phyloP scores from a whole-genome alignment of 2,329 filamentous ascomycete genomes.

The Corynespora cassiicola region DNA sequence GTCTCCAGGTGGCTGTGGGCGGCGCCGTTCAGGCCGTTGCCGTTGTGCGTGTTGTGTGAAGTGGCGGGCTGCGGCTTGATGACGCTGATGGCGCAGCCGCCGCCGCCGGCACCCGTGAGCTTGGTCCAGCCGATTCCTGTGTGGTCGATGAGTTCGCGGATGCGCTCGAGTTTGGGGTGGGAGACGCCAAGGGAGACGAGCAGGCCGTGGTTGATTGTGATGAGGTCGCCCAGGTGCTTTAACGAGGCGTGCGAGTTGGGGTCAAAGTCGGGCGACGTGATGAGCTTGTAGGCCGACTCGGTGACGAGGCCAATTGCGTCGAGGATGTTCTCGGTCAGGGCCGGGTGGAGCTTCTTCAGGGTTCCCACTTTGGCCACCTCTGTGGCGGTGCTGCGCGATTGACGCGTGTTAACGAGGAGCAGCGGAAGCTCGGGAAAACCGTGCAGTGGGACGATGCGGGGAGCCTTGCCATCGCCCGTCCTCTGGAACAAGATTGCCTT shows the following conservation, averaged over 20 bases:
- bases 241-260: slow-evolving; percentile 68
- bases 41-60: slow-evolving; percentile 53
- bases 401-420: slow-evolving; percentile 86
- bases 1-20: slow-evolving; percentile 29
- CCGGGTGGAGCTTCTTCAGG: slow-evolving; percentile 74
- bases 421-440: slow-evolving; percentile 92
- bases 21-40: slow-evolving; percentile 24
- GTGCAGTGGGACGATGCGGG: slow-evolving; percentile 76
- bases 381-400: slow-evolving; percentile 81
- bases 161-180: slow-evolving; percentile 88
- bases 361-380: slow-evolving; percentile 87
- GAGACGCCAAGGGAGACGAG: slow-evolving; percentile 92
- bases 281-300: slow-evolving; percentile 61
- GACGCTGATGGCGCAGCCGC: slow-evolving; percentile 93
- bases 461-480: slow-evolving; percentile 77
- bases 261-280: slow-evolving; percentile 71
- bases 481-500: slow-evolving; percentile 93
- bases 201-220: slow-evolving; percentile 92
- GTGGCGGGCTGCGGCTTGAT: slow-evolving; percentile 67
- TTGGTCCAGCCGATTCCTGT: slow-evolving; percentile 96
- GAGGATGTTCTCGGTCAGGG: slow-evolving; percentile 80
- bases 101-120: slow-evolving; percentile 92
- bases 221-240: slow-evolving; percentile 81
- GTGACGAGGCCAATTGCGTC: slow-evolving; percentile 83
- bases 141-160: slow-evolving; percentile 84